Base-by-base conservation (phyloP, 768 basidiomycete genomes). In the Cystobasidium ongulense region DNA sequence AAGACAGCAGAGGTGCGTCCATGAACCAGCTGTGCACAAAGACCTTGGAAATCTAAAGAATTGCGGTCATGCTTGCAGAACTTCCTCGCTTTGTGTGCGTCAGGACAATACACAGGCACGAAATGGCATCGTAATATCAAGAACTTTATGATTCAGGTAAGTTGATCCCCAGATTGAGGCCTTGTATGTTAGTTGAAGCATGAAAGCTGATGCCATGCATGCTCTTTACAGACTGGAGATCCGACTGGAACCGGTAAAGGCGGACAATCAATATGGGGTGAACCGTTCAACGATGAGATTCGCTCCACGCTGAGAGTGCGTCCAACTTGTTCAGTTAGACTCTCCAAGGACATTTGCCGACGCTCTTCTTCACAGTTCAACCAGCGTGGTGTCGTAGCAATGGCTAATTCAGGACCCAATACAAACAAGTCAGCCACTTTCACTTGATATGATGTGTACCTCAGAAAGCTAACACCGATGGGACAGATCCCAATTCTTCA, bases 391-490 rank as follows among this genome's bases (percentile, higher is more conserved):
- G 85, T 97, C 76, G 88, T 98, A 18, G 96, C 96, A 33, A 98
- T 98, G 94, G 96, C 96, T 70, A 99, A 98, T 82, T 89, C 91
- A 8, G 96, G 96, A 0, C 88, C 88, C 11, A 91, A 96, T 80
- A 87, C 90, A 38, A 99, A 97, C 84, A 97, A 95, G 82, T 82
- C 36, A 8, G 77, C 10, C 15, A 8, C 1, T 2, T 21, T n/a
- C n/a, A 33, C 1, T 71, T 67, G 41, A 61, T 27, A 2, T 21
- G 5, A 0, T 41, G 11, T n/a, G 11, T n/a, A 13, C 11, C 46
- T 21, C 57, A n/a, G 27, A 1, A n/a, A n/a, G n/a, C n/a, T n/a
- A n/a, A n/a, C n/a, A n/a, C n/a, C n/a, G n/a, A n/a, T n/a, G n/a
- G n/a, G n/a, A n/a, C 73, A 78, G 78, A 50, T 59, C 89, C 85